Percentiles rank a stretch among this genome's conserved stretches.
Conservation (phyloP, 805 yeast genomes). For the Ogataea nitratoaversa region DNA sequence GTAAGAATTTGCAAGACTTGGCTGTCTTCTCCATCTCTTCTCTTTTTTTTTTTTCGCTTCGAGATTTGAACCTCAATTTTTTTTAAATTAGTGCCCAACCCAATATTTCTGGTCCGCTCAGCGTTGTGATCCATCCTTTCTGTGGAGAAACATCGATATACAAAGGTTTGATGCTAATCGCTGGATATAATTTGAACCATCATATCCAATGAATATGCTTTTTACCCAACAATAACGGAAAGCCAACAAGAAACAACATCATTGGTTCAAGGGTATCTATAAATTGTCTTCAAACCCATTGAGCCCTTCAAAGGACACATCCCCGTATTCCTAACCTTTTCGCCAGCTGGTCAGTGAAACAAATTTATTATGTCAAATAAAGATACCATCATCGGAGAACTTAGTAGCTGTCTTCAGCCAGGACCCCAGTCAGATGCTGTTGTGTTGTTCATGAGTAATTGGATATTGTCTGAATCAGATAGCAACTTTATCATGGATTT, state of each 20-base stretch:
- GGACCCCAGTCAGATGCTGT: slow-evolving; percentile 1
- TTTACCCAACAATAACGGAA: too few species aligned
- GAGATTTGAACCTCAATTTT: not conserved
- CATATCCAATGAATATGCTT: too few species aligned
- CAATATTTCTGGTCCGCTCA: not conserved
- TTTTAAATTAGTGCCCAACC: not conserved
- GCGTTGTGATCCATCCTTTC: not conserved
- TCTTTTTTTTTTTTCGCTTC: too few species aligned
- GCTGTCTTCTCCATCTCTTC: not conserved
- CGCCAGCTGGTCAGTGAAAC: too few species aligned
- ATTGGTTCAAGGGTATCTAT: not conserved
- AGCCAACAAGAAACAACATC: not conserved
- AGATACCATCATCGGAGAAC: not conserved
- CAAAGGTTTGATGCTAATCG: too few species aligned
- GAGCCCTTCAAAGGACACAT: too few species aligned
- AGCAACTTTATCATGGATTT: slow-evolving; percentile 8
- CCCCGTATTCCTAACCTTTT: not conserved
- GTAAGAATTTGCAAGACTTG: not conserved
- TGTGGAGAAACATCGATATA: too few species aligned
- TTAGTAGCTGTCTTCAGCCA: not conserved
- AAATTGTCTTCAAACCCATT: too few species aligned
- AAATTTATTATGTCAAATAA: slow-evolving; percentile 2
- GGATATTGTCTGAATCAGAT: slow-evolving; percentile 11
- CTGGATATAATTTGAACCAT: too few species aligned
- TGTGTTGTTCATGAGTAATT: slow-evolving; percentile 9